Evolutionary conservation across 768 basidiomycete genomes (phyloP), one percentile per base, ranked within the genome.

Genomic region (Collybiopsis confluens): DNA sequence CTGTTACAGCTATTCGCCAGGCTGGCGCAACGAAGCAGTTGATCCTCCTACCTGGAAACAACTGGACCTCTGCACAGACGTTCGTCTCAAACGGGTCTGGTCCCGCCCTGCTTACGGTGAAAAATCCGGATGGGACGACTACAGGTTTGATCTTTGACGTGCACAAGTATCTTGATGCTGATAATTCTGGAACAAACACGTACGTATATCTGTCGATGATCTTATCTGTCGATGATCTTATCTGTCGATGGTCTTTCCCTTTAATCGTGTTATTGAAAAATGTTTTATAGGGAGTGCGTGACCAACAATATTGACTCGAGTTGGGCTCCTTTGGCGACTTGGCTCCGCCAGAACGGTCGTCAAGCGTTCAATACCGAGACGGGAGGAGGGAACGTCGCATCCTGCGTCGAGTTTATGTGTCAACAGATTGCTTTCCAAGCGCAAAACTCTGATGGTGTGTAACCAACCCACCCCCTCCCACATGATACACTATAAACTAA

Each of bases 341-440:
- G 76, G 75, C 71, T 84, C 3, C 72, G 78, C 33, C 62, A 63
- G 45, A 74, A 81, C 44, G 70, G 70, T 2, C 70, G 82, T 16
- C 77, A 80, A 58, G 83, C 81, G 1, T 67, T 85, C 59, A 76
- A 82, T 62, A 78, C 80, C 9, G 83, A 85, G 61, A 83, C 80
- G 1, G 83, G 83, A 36, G 83, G 81, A 16, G 81, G 81, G 11
- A 73, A 82, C 58, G 69, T 71, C 16, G 70, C 70, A 8, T 73
- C 72, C 8, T 83, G 82, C 59, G 65, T 72, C 4, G 62, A 65
- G 16, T 75, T 70, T 55, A 65, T 78, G 56, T 77, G 72, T 40
- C 68, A 78, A 55, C 74, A 79, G 58, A 67, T 78, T 28, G 70
- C 64, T 0, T 80, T 65, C 66, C 76, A 76, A 55, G 73, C 75